A percentile compares a stretch with the other conserved stretches of the same genome.
phyloP scores from a whole-genome alignment of 169 alveolate genomes.

The Amoebophrya sp. region DNA sequence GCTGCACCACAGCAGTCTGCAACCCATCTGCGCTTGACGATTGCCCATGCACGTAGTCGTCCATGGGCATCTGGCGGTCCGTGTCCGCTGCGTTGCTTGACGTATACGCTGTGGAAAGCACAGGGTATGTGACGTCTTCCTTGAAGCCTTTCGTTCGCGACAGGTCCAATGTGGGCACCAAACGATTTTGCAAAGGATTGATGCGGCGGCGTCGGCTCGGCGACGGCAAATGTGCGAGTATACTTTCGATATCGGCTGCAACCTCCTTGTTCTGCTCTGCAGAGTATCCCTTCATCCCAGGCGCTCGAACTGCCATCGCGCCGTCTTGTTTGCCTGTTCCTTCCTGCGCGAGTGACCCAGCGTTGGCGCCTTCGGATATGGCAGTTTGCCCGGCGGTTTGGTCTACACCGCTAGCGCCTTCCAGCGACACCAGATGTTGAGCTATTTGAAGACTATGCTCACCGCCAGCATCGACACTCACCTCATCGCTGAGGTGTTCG shows the following conservation, averaged over 20 bases:
- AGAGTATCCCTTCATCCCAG: no score
- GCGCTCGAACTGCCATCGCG: neutral
- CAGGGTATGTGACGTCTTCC: constrained; percentile 7
- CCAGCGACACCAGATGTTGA: neutral
- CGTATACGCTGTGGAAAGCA: neutral
- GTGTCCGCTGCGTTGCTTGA: neutral
- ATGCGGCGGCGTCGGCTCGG: constrained; percentile 21
- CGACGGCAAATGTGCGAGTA: no score
- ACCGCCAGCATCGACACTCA: neutral
- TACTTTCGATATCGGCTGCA: neutral
- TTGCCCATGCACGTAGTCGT: neutral
- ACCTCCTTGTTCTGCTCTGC: neutral
- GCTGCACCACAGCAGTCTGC: neutral
- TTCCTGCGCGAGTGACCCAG: neutral
- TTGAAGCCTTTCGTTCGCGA: neutral
- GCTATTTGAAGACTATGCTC: neutral
- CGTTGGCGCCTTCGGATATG: neutral
- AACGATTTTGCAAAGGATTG: neutral
- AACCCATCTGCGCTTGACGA: neutral
- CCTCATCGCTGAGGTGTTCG: neutral
- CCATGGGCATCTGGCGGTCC: neutral
- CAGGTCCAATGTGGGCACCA: neutral
- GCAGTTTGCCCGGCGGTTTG: neutral
- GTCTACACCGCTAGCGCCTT: neutral
- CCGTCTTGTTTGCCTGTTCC: neutral